Conservation (phyloP, 139 green algal genomes). For the Coelastrella sp. region DNA sequence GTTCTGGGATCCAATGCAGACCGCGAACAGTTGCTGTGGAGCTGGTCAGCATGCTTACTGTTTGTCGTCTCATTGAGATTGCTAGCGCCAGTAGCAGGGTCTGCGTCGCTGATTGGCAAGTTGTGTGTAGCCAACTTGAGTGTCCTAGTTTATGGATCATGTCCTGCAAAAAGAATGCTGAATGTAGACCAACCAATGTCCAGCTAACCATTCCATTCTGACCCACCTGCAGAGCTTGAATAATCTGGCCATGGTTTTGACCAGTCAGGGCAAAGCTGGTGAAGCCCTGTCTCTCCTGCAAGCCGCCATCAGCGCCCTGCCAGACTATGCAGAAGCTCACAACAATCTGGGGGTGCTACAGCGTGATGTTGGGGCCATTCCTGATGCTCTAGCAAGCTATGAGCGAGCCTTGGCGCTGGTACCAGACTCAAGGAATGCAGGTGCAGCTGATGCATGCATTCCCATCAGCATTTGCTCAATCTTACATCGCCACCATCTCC, state of each 20-base stretch:
- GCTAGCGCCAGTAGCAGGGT: too few relatives aligned
- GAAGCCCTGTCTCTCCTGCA: slow-evolving; percentile 88
- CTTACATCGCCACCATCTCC: too few relatives aligned
- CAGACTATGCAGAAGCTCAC: slow-evolving; percentile 89
- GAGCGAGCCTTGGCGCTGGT: slow-evolving; percentile 75
- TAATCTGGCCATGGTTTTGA: slow-evolving; percentile 97
- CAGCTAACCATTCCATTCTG: not conserved
- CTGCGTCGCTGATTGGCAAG: too few relatives aligned
- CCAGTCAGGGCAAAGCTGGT: slow-evolving; percentile 77
- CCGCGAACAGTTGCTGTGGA: too few relatives aligned
- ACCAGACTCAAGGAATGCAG: slow-evolving; percentile 77
- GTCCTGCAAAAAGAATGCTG: too few relatives aligned
- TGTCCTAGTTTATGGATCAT: too few relatives aligned
- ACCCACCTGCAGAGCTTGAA: slow-evolving; percentile 85
- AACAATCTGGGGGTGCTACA: slow-evolving; percentile 97
- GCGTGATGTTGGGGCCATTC: slow-evolving; percentile 68
- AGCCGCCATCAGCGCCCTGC: slow-evolving; percentile 79
- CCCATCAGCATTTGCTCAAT: not conserved
- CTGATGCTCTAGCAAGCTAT: slow-evolving; percentile 82
- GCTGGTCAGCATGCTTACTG: too few relatives aligned
- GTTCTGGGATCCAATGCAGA: too few relatives aligned
- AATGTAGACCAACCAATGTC: too few relatives aligned
- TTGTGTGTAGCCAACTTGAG: too few relatives aligned
- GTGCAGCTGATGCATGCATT: slow-evolving; percentile 63
- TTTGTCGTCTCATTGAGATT: too few relatives aligned